Evolutionary conservation across 768 basidiomycete genomes (phyloP).

Genomic region (Boletus patriciae): DNA sequence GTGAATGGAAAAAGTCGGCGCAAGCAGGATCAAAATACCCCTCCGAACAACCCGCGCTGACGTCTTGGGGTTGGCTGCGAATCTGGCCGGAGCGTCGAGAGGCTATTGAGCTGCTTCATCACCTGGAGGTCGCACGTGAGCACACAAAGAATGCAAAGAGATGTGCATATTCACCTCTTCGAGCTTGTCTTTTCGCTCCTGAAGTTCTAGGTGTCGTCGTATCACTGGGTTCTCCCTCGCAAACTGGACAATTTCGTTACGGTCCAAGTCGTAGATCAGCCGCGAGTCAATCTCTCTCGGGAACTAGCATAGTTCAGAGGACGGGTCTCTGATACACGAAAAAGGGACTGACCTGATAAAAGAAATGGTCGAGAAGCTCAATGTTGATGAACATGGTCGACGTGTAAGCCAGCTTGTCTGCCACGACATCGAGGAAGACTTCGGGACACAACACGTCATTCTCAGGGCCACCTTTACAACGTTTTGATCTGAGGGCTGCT

Average conservation of each 20-base stretch:
- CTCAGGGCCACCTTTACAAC: conserved; percentile 85
- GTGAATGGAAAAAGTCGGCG: not conserved
- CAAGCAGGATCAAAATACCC: conserved; percentile 58
- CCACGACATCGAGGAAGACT: conserved; percentile 93
- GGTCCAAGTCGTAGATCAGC: conserved; percentile 89
- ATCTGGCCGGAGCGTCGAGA: conserved; percentile 86
- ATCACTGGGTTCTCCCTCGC: conserved; percentile 95
- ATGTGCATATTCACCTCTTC: conserved; percentile 66
- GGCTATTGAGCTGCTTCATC: conserved; percentile 91
- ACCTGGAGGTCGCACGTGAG: conserved; percentile 50
- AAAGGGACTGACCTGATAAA: conserved; percentile 74
- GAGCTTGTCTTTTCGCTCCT: conserved; percentile 95
- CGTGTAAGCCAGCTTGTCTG: conserved; percentile 94
- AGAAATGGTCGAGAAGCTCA: conserved; percentile 96
- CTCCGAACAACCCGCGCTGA: conserved; percentile 76
- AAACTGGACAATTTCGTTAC: conserved; percentile 85
- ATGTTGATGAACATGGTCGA: conserved; percentile 99
- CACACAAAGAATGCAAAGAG: not conserved
- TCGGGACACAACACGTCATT: conserved; percentile 93
- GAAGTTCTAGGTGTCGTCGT: conserved; percentile 83
- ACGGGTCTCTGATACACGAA: not conserved
- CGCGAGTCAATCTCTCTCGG: conserved; percentile 96
- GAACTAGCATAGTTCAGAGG: conserved; percentile 55
- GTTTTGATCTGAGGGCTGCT: conserved; percentile 81
- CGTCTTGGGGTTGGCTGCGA: conserved; percentile 71